Percentiles rank a stretch among this genome's conserved stretches.
These are phyloP conservation scores for Colletotrichum aenigma DNA, from an alignment of 2,329 filamentous ascomycete species.

Conservation along the genomic window DNA sequence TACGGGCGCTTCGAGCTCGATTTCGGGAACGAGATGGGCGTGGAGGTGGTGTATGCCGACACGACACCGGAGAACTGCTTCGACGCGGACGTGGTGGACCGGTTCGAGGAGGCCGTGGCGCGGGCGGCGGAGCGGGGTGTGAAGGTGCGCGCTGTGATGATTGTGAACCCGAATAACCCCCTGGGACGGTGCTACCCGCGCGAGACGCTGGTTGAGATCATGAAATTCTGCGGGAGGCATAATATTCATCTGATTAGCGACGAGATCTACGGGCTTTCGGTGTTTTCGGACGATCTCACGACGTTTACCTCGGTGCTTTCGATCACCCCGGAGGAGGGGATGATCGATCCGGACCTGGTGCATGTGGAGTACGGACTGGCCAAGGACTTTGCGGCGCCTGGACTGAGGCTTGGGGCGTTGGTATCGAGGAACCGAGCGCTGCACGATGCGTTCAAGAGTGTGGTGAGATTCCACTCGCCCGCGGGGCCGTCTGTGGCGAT, in stretches of 20 bases:
- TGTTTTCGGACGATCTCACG: slow-evolving; percentile 34
- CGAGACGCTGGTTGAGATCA: slow-evolving; percentile 44
- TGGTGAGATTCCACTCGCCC: slow-evolving; percentile 51
- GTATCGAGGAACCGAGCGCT: slow-evolving; percentile 40
- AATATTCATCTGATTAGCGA: slow-evolving; percentile 60
- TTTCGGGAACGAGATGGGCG: slow-evolving; percentile 41
- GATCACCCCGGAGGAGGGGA: slow-evolving; percentile 38
- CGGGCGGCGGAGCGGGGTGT: slow-evolving; percentile 37
- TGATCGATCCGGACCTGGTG: slow-evolving; percentile 52
- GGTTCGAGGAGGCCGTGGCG: slow-evolving; percentile 48
- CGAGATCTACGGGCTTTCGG: slow-evolving; percentile 61
- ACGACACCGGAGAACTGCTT: slow-evolving; percentile 47
- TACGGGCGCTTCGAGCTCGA: slow-evolving; percentile 57
- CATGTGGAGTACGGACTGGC: slow-evolving; percentile 53
- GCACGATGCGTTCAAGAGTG: slow-evolving; percentile 37
- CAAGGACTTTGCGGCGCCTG: slow-evolving; percentile 58
- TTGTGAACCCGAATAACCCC: slow-evolving; percentile 60
- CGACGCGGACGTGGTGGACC: slow-evolving; percentile 43
- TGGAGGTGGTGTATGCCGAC: slow-evolving; percentile 48
- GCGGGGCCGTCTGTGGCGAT: slow-evolving; percentile 48
- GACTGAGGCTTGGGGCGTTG: slow-evolving; percentile 54
- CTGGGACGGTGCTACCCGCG: slow-evolving; percentile 50
- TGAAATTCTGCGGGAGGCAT: slow-evolving; percentile 54
- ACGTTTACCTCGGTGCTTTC: slow-evolving; percentile 55
- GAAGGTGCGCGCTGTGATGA: slow-evolving; percentile 49